Conservation (phyloP, 345 rosid species). For the Pistacia vera region DNA sequence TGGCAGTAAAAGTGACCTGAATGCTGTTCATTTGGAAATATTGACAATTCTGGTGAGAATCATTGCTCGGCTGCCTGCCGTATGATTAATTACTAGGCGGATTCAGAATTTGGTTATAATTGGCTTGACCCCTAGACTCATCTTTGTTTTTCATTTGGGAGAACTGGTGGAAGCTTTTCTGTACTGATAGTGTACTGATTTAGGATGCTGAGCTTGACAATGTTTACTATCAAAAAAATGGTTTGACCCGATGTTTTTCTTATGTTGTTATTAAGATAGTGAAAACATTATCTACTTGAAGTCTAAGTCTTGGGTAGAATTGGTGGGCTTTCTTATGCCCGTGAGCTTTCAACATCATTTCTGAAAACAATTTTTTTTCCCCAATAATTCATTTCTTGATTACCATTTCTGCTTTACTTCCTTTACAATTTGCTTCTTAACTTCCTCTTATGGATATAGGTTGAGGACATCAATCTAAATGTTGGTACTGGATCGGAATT, state of each 20-base stretch:
- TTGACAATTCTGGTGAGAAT: conserved; percentile 80
- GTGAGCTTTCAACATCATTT: background rate
- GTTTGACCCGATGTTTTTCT: background rate
- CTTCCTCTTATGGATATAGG: conserved; percentile 40
- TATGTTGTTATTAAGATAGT: background rate
- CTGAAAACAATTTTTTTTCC: background rate
- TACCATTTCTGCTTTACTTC: background rate
- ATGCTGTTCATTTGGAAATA: conserved; percentile 85
- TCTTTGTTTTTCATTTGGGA: background rate
- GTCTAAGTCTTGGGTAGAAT: background rate
- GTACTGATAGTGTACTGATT: background rate
- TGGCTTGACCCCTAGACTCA: background rate
- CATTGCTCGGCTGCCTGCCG: background rate
- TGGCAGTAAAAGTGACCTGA: conserved; percentile 74
- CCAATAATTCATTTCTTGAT: background rate
- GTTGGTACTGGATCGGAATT: conserved; percentile 75
- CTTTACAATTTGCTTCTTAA: background rate
- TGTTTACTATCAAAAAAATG: background rate
- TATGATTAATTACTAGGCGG: conserved; percentile 8
- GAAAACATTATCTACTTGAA: background rate
- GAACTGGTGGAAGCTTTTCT: background rate
- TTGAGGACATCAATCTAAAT: conserved; percentile 92
- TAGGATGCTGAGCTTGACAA: background rate
- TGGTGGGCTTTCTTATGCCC: background rate
- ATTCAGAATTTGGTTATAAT: background rate